Evolutionary conservation across 345 rosid genomes (phyloP).

Genomic region (Camelina laxa): DNA sequence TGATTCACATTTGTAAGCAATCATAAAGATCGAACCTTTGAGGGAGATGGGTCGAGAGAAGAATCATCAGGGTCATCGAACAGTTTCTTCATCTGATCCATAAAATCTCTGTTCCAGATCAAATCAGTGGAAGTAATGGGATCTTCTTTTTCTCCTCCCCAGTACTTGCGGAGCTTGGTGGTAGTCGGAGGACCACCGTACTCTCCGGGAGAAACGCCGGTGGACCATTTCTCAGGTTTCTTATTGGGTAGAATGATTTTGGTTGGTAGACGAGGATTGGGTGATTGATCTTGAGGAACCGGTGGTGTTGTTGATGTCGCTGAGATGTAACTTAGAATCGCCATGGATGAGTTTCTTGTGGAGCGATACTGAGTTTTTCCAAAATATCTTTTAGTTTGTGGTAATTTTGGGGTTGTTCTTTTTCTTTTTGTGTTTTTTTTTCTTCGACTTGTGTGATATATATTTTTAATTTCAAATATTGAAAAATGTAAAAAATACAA

Average conservation of each 20-base stretch:
- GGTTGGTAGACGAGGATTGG: slow-evolving; percentile 56
- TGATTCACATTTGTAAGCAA: slow-evolving; percentile 6
- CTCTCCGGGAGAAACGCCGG: slow-evolving; percentile 91
- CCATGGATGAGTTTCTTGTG: slow-evolving; percentile 56
- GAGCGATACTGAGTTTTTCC: slow-evolving; percentile 1
- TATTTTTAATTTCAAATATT: no score
- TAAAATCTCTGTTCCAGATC: slow-evolving; percentile 92
- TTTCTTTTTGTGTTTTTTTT: no score
- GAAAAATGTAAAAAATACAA: no score
- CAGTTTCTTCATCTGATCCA: slow-evolving; percentile 73
- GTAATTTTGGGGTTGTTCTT: neutral
- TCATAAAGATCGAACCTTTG: slow-evolving; percentile 49
- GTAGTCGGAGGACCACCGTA: slow-evolving; percentile 89
- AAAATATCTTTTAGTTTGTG: neutral
- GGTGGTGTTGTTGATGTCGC: slow-evolving; percentile 62
- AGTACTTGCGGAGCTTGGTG: slow-evolving; percentile 76
- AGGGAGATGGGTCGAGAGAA: slow-evolving; percentile 47
- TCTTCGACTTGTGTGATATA: neutral
- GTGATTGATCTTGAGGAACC: slow-evolving; percentile 54
- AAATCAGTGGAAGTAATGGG: slow-evolving; percentile 85
- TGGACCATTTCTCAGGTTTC: slow-evolving; percentile 89
- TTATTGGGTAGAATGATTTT: slow-evolving; percentile 78
- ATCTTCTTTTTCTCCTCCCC: slow-evolving; percentile 89
- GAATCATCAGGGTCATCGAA: slow-evolving; percentile 53
- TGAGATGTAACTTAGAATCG: slow-evolving; percentile 60